phyloP scores from a whole-genome alignment of 164 flowering plant species.

The Akebia trifoliata region DNA sequence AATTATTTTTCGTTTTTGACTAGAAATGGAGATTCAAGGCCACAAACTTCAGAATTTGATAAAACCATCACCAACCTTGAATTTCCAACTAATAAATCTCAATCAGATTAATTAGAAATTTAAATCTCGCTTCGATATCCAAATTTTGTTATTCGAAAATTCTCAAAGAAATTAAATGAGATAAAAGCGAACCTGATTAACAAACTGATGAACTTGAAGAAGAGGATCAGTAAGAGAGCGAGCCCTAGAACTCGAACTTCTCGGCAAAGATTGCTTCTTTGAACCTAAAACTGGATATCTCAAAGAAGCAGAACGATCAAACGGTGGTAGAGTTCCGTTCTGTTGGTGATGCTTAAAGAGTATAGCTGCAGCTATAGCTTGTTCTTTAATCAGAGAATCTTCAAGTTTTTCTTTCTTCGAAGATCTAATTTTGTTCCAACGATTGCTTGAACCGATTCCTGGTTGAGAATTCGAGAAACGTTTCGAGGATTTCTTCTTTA shows the following conservation, averaged over 20 bases:
- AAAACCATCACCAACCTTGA: too few species aligned
- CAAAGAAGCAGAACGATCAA: conserved; percentile 75
- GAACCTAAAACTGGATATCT: conserved; percentile 39
- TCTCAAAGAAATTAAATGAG: neutral
- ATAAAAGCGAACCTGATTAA: conserved; percentile 58
- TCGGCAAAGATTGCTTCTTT: conserved; percentile 51
- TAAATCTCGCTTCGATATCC: too few species aligned
- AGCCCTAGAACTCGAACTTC: conserved; percentile 85
- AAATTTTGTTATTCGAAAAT: too few species aligned
- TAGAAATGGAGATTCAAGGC: too few species aligned
- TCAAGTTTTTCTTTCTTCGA: conserved; percentile 42
- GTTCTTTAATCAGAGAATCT: conserved; percentile 56
- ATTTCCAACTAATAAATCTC: too few species aligned
- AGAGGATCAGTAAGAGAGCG: conserved; percentile 76
- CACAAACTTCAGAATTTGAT: too few species aligned
- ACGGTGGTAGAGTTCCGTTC: conserved; percentile 30
- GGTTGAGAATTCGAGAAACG: conserved; percentile 27
- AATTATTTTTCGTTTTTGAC: too few species aligned
- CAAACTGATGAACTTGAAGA: conserved; percentile 84
- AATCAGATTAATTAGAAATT: too few species aligned
- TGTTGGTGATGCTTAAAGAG: conserved; percentile 46
- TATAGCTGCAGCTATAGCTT: conserved; percentile 68
- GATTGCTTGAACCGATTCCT: conserved; percentile 28
- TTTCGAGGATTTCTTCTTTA: conserved; percentile 29
- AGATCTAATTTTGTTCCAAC: conserved; percentile 59